phyloP scores from a whole-genome alignment of 2,329 filamentous ascomycete species.

The Sporothrix pseudoabietina region DNA sequence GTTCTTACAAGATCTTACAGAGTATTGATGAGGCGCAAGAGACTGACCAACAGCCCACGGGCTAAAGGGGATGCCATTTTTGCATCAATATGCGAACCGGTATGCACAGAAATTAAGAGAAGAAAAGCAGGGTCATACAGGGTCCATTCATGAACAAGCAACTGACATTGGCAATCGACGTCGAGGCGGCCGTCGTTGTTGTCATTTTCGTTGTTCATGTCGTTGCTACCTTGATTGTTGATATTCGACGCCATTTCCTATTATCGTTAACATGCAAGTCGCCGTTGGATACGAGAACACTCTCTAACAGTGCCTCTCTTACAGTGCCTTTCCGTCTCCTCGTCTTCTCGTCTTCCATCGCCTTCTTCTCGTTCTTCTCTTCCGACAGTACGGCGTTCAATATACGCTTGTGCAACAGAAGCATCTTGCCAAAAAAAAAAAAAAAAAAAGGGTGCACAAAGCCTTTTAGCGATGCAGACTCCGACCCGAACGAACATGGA shows the following conservation, averaged over 20 bases:
- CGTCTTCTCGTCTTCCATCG: neutral
- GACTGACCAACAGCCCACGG: neutral
- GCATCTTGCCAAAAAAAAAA: neutral
- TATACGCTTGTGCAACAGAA: neutral
- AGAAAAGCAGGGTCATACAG: neutral
- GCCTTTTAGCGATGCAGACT: neutral
- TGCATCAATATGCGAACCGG: constrained; percentile 8
- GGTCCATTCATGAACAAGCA: neutral
- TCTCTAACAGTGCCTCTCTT: neutral
- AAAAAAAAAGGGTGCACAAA: no score
- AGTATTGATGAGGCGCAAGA: neutral
- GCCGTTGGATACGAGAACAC: neutral
- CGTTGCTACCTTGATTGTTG: neutral
- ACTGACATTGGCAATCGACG: neutral
- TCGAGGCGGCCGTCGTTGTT: neutral
- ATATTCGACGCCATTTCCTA: neutral
- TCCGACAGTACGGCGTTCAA: neutral
- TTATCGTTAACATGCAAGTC: neutral
- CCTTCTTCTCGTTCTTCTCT: neutral
- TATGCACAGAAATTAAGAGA: neutral
- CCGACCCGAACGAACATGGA: neutral
- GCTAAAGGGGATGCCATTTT: constrained; percentile 7
- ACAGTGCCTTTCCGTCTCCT: neutral
- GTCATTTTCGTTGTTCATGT: neutral
- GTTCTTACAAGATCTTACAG: neutral